Conservation (phyloP, 192 early-diverging fungal genomes). For the Backusella morwellensis region DNA sequence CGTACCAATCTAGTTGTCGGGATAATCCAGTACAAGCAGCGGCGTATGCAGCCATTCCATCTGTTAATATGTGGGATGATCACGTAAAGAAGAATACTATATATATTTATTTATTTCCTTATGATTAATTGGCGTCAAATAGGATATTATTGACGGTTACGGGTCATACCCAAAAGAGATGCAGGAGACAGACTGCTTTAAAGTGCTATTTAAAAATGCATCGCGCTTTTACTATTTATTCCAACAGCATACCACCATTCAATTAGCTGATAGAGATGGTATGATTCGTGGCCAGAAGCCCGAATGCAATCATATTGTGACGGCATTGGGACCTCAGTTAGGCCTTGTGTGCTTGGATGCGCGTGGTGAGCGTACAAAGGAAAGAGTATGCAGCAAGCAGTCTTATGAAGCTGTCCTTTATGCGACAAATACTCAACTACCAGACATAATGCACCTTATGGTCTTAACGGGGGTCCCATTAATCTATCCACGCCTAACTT, state of each 20-base stretch:
- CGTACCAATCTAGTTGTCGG: constrained; percentile 2
- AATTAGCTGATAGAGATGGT: constrained; percentile 31
- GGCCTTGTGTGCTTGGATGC: constrained; percentile 69
- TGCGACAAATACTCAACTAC: constrained; percentile 33
- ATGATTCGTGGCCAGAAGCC: constrained; percentile 29
- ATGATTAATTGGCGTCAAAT: not conserved
- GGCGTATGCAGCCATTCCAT: constrained; percentile 57
- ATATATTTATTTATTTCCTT: too few relatives aligned
- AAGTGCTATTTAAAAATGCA: constrained; percentile 54
- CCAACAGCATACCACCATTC: constrained; percentile 71
- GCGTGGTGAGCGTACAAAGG: constrained; percentile 66
- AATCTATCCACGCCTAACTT: constrained; percentile 67
- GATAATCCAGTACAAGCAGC: constrained; percentile 18
- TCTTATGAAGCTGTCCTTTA: constrained; percentile 61
- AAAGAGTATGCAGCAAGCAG: constrained; percentile 54
- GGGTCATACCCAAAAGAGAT: constrained; percentile 77
- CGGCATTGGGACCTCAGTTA: constrained; percentile 60
- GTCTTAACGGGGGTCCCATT: constrained; percentile 70
- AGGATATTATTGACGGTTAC: constrained; percentile 75
- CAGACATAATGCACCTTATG: constrained; percentile 54
- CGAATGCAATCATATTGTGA: constrained; percentile 50
- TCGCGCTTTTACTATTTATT: constrained; percentile 74
- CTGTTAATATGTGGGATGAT: constrained; percentile 76
- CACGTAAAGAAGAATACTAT: constrained; percentile 42
- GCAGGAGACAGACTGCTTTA: constrained; percentile 61